A percentile compares a stretch with the other conserved stretches of the same genome.
Conservation (phyloP, 202 grass and related monocot genomes). For the Carex arenaria region DNA sequence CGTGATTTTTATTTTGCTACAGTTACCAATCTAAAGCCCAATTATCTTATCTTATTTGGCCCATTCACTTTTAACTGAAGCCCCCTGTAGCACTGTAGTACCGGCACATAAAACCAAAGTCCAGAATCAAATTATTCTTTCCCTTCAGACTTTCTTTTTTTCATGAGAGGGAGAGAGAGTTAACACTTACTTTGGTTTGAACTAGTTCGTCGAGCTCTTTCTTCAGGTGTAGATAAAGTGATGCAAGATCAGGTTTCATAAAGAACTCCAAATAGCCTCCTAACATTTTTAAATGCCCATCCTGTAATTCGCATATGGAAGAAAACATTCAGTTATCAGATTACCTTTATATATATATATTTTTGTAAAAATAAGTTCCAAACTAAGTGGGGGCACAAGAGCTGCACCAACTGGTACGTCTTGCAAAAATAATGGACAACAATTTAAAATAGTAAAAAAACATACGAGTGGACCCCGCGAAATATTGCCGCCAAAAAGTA, state of each 20-base stretch:
- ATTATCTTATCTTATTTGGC: background rate
- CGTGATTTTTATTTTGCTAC: background rate
- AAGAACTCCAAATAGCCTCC: constrained; percentile 97
- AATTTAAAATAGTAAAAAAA: constrained; percentile 9
- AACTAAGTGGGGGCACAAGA: background rate
- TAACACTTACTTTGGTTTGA: constrained; percentile 53
- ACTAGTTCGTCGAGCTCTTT: constrained; percentile 82
- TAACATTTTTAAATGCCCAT: constrained; percentile 97
- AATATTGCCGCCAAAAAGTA: constrained; percentile 88
- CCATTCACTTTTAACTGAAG: background rate
- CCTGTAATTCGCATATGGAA: constrained; percentile 38
- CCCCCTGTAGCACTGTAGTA: background rate
- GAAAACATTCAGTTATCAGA: background rate
- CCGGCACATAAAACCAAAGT: background rate
- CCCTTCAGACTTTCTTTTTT: background rate
- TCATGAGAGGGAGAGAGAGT: background rate
- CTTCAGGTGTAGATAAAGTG: constrained; percentile 71
- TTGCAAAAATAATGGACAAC: background rate
- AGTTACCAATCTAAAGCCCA: background rate
- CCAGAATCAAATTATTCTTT: constrained; percentile 1
- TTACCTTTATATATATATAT: background rate
- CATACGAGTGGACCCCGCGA: constrained; percentile 70
- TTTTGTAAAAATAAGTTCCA: background rate
- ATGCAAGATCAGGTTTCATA: constrained; percentile 85
- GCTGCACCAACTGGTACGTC: background rate